phyloP scores from a whole-genome alignment of 495 filamentous ascomycete genomes.

The Lasiosphaeria miniovina region DNA sequence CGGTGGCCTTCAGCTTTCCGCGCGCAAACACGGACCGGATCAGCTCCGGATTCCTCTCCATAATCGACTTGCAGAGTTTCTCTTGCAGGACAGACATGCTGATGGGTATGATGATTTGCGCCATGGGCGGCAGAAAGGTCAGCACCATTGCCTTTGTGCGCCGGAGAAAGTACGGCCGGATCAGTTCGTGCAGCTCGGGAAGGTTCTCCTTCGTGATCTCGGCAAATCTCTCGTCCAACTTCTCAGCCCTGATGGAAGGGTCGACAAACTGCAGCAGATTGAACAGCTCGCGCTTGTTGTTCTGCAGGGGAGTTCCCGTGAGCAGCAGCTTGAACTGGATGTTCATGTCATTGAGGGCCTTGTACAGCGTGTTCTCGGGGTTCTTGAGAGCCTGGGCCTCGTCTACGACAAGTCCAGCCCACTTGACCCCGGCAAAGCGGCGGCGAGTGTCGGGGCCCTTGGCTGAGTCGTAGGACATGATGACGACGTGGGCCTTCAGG shows the following conservation, averaged over 20 bases:
- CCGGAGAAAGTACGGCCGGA: constrained; percentile 68
- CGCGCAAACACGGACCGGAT: constrained; percentile 78
- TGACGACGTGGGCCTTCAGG: constrained; percentile 83
- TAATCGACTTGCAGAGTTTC: constrained; percentile 89
- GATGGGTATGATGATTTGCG: constrained; percentile 89
- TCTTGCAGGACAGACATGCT: constrained; percentile 91
- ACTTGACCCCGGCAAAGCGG: constrained; percentile 66
- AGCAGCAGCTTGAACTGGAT: constrained; percentile 79
- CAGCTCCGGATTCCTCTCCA: constrained; percentile 83
- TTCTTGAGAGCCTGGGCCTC: constrained; percentile 97
- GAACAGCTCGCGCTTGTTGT: constrained; percentile 90
- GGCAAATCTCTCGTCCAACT: constrained; percentile 71
- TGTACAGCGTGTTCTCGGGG: constrained; percentile 78
- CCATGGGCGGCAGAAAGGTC: constrained; percentile 85
- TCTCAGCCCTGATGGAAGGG: constrained; percentile 58
- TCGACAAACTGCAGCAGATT: constrained; percentile 94
- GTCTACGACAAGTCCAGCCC: constrained; percentile 89
- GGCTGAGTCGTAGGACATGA: constrained; percentile 91
- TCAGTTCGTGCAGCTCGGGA: constrained; percentile 72
- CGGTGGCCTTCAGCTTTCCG: constrained; percentile 60
- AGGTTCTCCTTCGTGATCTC: constrained; percentile 78
- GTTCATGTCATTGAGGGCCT: constrained; percentile 64
- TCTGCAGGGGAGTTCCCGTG: constrained; percentile 90
- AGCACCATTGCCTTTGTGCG: constrained; percentile 89
- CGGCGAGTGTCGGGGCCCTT: constrained; percentile 60